Evolutionary conservation across 1,284 basidiomycete species (phyloP).

Genomic region (Papiliotrema terrestris): DNA sequence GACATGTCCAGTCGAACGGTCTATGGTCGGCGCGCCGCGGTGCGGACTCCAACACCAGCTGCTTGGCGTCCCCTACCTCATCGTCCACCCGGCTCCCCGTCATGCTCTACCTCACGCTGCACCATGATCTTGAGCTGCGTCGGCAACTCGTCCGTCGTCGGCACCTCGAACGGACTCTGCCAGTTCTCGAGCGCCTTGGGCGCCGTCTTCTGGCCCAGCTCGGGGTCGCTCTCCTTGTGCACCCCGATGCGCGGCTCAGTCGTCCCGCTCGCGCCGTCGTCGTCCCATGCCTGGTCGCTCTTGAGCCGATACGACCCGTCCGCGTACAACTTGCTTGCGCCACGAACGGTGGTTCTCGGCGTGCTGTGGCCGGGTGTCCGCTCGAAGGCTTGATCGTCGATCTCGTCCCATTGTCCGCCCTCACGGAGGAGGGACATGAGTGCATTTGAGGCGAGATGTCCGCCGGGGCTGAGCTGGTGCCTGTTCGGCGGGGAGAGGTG

Average conservation of each 20-base stretch:
- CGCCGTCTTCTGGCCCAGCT: not conserved
- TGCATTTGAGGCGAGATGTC: constrained; percentile 14
- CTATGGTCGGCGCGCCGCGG: too few species aligned
- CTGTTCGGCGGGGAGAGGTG: not conserved
- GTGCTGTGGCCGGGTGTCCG: not conserved
- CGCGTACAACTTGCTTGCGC: not conserved
- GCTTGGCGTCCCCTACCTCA: too few species aligned
- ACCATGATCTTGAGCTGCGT: not conserved
- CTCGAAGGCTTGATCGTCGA: constrained; percentile 14
- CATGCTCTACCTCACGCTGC: not conserved
- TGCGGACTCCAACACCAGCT: too few species aligned
- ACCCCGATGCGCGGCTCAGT: not conserved
- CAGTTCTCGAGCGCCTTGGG: not conserved
- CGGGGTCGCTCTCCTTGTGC: not conserved
- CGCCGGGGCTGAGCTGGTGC: not conserved
- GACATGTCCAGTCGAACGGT: too few species aligned
- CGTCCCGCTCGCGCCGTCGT: not conserved
- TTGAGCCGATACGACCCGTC: not conserved
- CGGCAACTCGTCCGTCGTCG: not conserved
- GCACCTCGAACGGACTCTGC: not conserved
- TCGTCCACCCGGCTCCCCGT: not conserved
- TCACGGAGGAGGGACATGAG: constrained; percentile 33
- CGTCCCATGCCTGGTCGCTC: not conserved
- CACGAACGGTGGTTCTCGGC: not conserved
- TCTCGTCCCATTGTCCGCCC: constrained; percentile 32